A percentile compares a stretch with the other conserved stretches of the same genome.
These are phyloP conservation scores for Chlamydomonas asymmetrica DNA, from an alignment of 139 green algal genomes.

Conservation along the genomic window DNA sequence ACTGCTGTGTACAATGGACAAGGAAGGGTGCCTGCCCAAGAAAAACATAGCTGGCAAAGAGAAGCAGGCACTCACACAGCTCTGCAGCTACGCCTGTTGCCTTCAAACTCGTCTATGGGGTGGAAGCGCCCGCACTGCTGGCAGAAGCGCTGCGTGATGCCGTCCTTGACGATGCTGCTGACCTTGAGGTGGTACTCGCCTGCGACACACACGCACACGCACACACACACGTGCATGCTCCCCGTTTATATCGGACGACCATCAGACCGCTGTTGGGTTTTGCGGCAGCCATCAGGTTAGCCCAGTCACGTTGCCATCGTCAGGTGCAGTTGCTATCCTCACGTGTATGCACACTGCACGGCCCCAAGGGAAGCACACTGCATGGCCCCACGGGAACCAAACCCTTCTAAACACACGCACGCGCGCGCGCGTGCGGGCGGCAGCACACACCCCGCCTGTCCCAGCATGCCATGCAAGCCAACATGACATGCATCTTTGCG, in stretches of 20 bases:
- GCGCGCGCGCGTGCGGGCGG: too few relatives aligned
- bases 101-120: constrained; percentile 84
- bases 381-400: too few relatives aligned
- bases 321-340: too few relatives aligned
- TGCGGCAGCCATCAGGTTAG: background rate
- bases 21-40: too few relatives aligned
- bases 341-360: too few relatives aligned
- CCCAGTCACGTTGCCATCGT: too few relatives aligned
- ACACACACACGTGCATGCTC: background rate
- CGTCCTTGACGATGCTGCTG: constrained; percentile 56
- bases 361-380: background rate
- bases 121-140: constrained; percentile 93
- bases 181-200: constrained; percentile 39
- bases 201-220: background rate
- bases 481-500: background rate
- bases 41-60: too few relatives aligned
- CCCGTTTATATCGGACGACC: background rate
- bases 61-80: constrained; percentile 23
- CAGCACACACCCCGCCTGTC: too few relatives aligned
- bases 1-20: too few relatives aligned
- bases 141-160: constrained; percentile 78
- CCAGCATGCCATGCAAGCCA: too few relatives aligned
- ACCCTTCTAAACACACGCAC: too few relatives aligned
- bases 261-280: background rate
- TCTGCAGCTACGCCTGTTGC: constrained; percentile 60